phyloP scores from a whole-genome alignment of 495 filamentous ascomycete species.

The Penicillium lividum region DNA sequence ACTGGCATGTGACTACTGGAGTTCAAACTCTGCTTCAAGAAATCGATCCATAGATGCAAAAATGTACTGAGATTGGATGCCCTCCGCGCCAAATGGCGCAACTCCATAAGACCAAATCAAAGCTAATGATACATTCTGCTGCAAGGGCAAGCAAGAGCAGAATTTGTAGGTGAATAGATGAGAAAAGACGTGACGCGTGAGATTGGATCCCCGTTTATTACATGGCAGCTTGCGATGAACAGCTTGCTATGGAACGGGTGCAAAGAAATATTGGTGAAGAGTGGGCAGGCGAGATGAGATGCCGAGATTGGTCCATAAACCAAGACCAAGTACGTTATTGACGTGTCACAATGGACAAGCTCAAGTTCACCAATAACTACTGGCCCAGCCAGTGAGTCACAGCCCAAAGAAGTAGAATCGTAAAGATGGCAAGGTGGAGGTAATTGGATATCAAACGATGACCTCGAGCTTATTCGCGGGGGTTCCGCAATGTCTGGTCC shows the following conservation, averaged over 20 bases:
- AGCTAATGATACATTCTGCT: constrained; percentile 25
- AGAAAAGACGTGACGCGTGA: constrained; percentile 3
- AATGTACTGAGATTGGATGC: constrained; percentile 18
- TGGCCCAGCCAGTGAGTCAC: constrained; percentile 10
- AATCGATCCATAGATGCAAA: constrained; percentile 14
- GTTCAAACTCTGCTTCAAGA: not conserved
- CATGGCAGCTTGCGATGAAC: constrained; percentile 8
- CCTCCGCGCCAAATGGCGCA: constrained; percentile 24
- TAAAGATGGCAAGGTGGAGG: constrained; percentile 5
- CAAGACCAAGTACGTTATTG: not conserved
- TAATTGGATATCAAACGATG: not conserved
- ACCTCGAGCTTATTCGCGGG: constrained; percentile 3
- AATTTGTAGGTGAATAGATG: constrained; percentile 9
- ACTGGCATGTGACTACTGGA: not conserved
- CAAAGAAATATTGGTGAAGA: not conserved
- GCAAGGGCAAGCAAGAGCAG: constrained; percentile 10
- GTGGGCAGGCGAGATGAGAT: not conserved
- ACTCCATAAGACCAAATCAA: constrained; percentile 22
- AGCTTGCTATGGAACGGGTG: constrained; percentile 13
- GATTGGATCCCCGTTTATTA: constrained; percentile 8
- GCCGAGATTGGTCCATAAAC: not conserved
- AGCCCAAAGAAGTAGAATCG: not conserved
- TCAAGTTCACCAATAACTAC: constrained; percentile 5
- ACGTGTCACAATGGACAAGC: not conserved
- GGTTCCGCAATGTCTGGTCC: constrained; percentile 26